These are phyloP conservation scores for Sophora flavescens DNA, from an alignment of 306 rosid genomes.

Conservation along the genomic window DNA sequence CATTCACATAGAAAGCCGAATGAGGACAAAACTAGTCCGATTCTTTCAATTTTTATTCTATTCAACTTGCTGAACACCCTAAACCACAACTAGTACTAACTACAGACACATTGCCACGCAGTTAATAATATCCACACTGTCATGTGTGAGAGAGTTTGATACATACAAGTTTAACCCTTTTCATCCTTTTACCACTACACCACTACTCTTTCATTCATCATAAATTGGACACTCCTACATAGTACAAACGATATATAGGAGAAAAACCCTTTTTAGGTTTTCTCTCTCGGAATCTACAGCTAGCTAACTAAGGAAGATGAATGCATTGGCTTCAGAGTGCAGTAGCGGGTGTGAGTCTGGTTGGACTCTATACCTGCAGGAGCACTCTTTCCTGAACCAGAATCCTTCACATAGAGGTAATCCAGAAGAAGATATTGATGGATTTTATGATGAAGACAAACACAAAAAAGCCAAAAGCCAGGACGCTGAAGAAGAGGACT, in stretches of 20 bases:
- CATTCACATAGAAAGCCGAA: conserved; percentile 48
- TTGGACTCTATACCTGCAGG: conserved; percentile 86
- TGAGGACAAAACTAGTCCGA: conserved; percentile 65
- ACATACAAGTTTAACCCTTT: not conserved
- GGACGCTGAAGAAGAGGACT: conserved; percentile 77
- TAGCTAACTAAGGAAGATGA: conserved; percentile 51
- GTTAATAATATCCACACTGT: conserved; percentile 20
- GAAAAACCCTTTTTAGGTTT: conserved; percentile 22
- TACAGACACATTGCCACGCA: conserved; percentile 41
- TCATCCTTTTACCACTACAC: conserved; percentile 42
- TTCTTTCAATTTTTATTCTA: conserved; percentile 46
- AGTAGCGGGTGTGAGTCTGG: conserved; percentile 97
- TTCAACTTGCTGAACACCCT: conserved; percentile 46
- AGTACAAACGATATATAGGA: not conserved
- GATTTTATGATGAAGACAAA: conserved; percentile 35
- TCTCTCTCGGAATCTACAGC: conserved; percentile 5
- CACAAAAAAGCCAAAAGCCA: conserved; percentile 27
- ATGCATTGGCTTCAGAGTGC: conserved; percentile 74
- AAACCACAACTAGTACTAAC: conserved; percentile 30
- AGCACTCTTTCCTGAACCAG: conserved; percentile 65
- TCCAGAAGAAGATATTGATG: conserved; percentile 30
- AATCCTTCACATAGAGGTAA: conserved; percentile 49
- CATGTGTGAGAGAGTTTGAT: conserved; percentile 2
- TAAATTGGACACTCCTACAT: conserved; percentile 47
- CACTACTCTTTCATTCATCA: conserved; percentile 39